A percentile compares a stretch with the other conserved stretches of the same genome.
phyloP scores from a whole-genome alignment of 305 asterid genomes.

The Fraxinus sp. region DNA sequence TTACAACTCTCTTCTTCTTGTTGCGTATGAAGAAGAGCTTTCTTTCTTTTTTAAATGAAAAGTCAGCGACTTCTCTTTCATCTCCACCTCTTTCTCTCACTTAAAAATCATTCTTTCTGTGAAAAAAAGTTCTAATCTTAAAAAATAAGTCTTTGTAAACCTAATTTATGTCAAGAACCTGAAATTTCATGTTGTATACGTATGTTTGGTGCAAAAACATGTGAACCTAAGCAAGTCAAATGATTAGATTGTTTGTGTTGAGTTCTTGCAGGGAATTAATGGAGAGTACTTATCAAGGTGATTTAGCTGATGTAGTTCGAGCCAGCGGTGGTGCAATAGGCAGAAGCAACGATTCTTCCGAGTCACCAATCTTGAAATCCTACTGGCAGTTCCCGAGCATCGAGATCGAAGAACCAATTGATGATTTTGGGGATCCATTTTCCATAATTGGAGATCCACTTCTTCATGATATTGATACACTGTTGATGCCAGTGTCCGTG shows the following conservation, averaged over 20 bases:
- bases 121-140: too few relatives aligned
- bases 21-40: conserved; percentile 38
- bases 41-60: conserved; percentile 30
- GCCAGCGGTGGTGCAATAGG: conserved; percentile 28
- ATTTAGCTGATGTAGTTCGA: conserved; percentile 62
- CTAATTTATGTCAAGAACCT: neutral
- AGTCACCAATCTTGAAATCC: neutral
- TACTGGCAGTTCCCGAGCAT: conserved; percentile 27
- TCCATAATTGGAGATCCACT: conserved; percentile 41
- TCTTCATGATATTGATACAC: conserved; percentile 18
- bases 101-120: neutral
- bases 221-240: conserved; percentile 27
- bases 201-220: conserved; percentile 24
- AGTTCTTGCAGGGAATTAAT: conserved; percentile 31
- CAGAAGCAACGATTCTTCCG: neutral
- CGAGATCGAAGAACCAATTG: conserved; percentile 18
- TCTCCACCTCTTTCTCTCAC: conserved; percentile 10
- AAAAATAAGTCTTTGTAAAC: neutral
- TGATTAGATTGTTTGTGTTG: conserved; percentile 4
- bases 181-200: conserved; percentile 22
- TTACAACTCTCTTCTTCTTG: conserved; percentile 20
- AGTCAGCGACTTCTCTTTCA: conserved; percentile 48
- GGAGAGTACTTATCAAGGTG: conserved; percentile 59
- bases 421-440: conserved; percentile 51
- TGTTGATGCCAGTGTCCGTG: neutral